Conservation (phyloP, 208 protist genomes). For the Trypanosoma scelopori region DNA sequence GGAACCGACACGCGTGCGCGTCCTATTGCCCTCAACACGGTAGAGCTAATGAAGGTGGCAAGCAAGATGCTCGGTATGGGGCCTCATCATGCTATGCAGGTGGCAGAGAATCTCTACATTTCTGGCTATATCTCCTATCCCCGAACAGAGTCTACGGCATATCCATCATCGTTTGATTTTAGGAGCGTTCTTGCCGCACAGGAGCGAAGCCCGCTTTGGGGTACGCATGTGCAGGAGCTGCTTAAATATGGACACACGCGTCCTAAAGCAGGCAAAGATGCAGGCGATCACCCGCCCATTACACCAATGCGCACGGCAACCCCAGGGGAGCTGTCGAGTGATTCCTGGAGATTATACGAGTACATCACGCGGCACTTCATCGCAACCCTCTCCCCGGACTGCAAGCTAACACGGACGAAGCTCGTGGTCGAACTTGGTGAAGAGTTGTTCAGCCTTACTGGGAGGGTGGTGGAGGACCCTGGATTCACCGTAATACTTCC, state of each 20-base stretch:
- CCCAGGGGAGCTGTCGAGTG: slow-evolving; percentile 62
- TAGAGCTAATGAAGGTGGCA: slow-evolving; percentile 93
- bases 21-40: slow-evolving; percentile 93
- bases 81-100: slow-evolving; percentile 92
- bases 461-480: slow-evolving; percentile 70
- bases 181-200: slow-evolving; percentile 55
- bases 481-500: slow-evolving; percentile 90
- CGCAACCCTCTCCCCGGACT: slow-evolving; percentile 82
- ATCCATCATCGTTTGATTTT: slow-evolving; percentile 91
- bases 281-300: slow-evolving; percentile 92
- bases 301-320: slow-evolving; percentile 82
- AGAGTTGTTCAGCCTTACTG: slow-evolving; percentile 77
- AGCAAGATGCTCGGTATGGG: slow-evolving; percentile 83
- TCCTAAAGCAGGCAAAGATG: slow-evolving; percentile 86
- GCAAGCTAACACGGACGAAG: slow-evolving; percentile 63
- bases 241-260: slow-evolving; percentile 56
- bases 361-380: slow-evolving; percentile 91
- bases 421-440: slow-evolving; percentile 76
- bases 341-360: slow-evolving; percentile 89
- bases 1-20: slow-evolving; percentile 62
- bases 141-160: slow-evolving; percentile 95
- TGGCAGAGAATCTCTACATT: slow-evolving; percentile 97
- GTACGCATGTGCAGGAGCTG: slow-evolving; percentile 64
- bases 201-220: slow-evolving; percentile 60
- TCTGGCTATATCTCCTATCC: slow-evolving; percentile 97